These are phyloP conservation scores for Medicago lupulina DNA, from an alignment of 306 rosid species.

Conservation along the genomic window DNA sequence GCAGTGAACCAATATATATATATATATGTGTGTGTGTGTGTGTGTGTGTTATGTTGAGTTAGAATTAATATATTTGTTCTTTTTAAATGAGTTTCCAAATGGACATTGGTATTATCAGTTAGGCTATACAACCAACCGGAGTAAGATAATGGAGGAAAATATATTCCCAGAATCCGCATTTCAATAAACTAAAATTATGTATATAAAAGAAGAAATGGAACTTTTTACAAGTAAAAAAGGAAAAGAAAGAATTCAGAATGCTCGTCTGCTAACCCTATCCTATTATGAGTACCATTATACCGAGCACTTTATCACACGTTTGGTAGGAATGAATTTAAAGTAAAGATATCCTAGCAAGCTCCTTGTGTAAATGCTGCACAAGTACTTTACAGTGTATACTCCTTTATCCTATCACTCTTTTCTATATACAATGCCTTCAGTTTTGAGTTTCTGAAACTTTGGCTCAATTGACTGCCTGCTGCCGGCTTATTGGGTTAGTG, in stretches of 20 bases:
- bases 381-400: conserved; percentile 66
- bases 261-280: conserved; percentile 27
- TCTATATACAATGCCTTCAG: conserved; percentile 78
- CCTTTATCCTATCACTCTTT: conserved; percentile 70
- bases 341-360: conserved; percentile 43
- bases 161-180: not conserved
- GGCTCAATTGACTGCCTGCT: conserved; percentile 55
- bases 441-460: conserved; percentile 53
- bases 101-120: not conserved
- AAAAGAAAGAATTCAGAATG: conserved; percentile 13
- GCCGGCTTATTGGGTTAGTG: conserved; percentile 59
- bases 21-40: no score
- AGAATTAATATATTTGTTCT: not conserved
- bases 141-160: conserved; percentile 15
- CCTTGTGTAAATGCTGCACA: conserved; percentile 52
- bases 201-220: not conserved
- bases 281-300: no score
- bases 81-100: not conserved
- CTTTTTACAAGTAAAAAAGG: conserved; percentile 2
- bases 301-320: conserved; percentile 13
- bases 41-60: not conserved
- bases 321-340: conserved; percentile 14
- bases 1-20: conserved; percentile 20
- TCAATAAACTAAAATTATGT: not conserved
- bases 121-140: not conserved